Base-by-base conservation (phyloP, 805 yeast genomes). In the Hanseniaspora nectarophila region DNA sequence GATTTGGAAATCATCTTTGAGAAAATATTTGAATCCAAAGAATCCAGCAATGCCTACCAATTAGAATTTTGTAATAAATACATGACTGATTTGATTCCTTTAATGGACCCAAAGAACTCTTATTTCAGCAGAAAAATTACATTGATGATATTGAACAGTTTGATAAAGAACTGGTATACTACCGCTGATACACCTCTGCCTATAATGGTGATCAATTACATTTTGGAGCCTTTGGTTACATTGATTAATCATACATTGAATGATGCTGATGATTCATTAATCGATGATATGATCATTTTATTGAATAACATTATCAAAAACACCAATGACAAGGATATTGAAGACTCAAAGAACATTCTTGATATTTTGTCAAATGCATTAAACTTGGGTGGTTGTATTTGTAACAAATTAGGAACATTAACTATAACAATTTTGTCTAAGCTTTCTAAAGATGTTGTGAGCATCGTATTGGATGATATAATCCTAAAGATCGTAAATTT, bases 401-500 rank as follows among this genome's bases (percentile, higher is more conserved):
- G 52, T n/a, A 34, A 40, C 6, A 48, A 40, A 29, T 24, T 40
- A 8, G 53, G 80, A 59, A 68, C 73, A 7, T 74, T 85, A 21
- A 79, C 84, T 2, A 70, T 76, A 10, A 74, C 82, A 0, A 69
- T 82, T 32, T 71, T 85, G 34, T 75, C 76, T 18, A 75, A 74
- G 54, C 80, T 74, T 56, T 69, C 74, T 4, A 58, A 57, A 16
- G 68, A 68, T 49, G 60, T 72, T 5, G 64, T 68, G 2, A 66
- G 67, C 35, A 58, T 53, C 33, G 54, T 73, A 26, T 60, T 74
- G 1, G 67, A 70, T 2, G 78, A 78, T 50, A 78, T 90, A n/a
- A 67, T 89, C 15, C 73, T 76, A 45, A 94, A 94, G 0, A 81
- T 90, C 0, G 80, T 88, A 0, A 66, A 68, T 33, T 74, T 95